Evolutionary conservation across 2,329 filamentous ascomycete species (phyloP), one percentile per base, ranked within the genome.

Genomic region (Paecilomyces variotii): DNA sequence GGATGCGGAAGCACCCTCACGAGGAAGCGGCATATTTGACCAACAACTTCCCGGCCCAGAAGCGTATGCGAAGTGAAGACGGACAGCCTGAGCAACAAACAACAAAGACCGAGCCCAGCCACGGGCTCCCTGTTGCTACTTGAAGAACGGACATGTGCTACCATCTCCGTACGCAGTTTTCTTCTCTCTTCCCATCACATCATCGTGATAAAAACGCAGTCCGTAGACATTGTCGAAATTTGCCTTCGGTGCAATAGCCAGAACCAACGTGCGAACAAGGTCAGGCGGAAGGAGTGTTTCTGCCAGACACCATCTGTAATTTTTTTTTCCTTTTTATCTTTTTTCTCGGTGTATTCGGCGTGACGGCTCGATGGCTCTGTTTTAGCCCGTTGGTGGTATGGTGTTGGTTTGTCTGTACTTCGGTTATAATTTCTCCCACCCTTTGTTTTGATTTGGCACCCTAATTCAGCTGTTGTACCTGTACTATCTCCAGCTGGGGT

Each of bases 1-100:
- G 74, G 25, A 76, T 77, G 72, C 74, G 74, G 57, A 76, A 76
- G 58, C 73, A 74, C 54, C 72, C 72, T 3, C 72, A 74, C 19
- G 70, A 72, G 25, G 73, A 76, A n/a, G 62, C 68, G 1, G 67
- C 63, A 53, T 75, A 72, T 59, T 58, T 75, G 50, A 67, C 63
- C 12, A 69, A 67, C 56, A 70, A 63, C 49, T 73, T 72, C 58
- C 68, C 64, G 49, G 61, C 63, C 34, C 50, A 52, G 50, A 73
- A 72, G 55, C 70, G 70, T n/a, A 45, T 64, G 4, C 70, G 71
- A 45, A 58, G 57, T 24, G 71, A 74, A 19, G 71, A 72, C 7
- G 63, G 58, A 26, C 68, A 71, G 45, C 52, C 59, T 1, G 69
- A 71, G 27, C 60, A 59, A 7, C 61, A 65, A 0, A 65, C 68